Evolutionary conservation across 306 rosid genomes (phyloP).

Genomic region (Luffa aegyptiaca): DNA sequence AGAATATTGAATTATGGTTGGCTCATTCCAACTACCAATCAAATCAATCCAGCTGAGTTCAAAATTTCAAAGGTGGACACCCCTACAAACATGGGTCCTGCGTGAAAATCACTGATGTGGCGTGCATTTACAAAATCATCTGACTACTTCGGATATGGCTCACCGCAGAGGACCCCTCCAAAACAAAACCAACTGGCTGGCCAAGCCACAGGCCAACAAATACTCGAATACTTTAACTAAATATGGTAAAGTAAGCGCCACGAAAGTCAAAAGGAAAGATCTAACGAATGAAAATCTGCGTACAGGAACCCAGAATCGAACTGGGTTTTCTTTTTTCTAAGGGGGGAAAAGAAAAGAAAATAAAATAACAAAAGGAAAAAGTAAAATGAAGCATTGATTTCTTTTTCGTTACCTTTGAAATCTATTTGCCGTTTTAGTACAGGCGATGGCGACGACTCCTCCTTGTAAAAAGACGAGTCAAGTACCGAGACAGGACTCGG

Average conservation of each 20-base stretch:
- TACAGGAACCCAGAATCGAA: background rate
- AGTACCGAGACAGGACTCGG: slow-evolving; percentile 97
- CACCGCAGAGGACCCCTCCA: background rate
- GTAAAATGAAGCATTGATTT: background rate
- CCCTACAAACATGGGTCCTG: background rate
- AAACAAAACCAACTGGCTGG: background rate
- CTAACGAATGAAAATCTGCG: slow-evolving; percentile 9
- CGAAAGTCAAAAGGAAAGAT: slow-evolving; percentile 14
- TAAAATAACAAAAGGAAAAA: background rate
- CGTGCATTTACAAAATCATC: background rate
- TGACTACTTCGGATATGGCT: slow-evolving; percentile 3
- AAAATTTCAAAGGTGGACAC: background rate
- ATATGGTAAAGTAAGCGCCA: slow-evolving; percentile 18
- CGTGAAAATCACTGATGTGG: slow-evolving; percentile 11
- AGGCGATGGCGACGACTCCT: slow-evolving; percentile 87
- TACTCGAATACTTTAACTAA: background rate
- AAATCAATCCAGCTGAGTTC: slow-evolving; percentile 6
- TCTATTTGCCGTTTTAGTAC: slow-evolving; percentile 72
- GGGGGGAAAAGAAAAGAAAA: background rate
- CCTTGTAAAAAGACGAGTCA: slow-evolving; percentile 80
- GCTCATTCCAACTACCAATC: slow-evolving; percentile 3
- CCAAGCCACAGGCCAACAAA: background rate
- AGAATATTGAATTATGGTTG: background rate
- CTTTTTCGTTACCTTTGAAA: slow-evolving; percentile 50
- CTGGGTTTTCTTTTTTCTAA: background rate